These are phyloP conservation scores for Fraxinus greggii DNA, from an alignment of 305 asterid species.

Conservation along the genomic window DNA sequence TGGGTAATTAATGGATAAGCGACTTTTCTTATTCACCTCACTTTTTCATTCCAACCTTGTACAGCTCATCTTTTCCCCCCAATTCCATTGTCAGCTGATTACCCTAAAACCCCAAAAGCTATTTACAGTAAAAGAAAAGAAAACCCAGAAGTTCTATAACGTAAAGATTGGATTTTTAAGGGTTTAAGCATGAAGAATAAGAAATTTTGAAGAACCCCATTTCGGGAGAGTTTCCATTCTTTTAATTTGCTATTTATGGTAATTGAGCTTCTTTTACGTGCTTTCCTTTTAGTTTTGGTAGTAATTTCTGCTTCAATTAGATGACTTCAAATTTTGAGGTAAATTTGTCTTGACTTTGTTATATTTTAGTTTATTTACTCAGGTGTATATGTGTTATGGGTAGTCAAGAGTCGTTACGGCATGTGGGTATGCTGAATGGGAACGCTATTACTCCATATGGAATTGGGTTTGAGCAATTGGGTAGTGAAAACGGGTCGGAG, in stretches of 20 bases:
- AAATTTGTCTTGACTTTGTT: not conserved
- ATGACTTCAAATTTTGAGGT: not conserved
- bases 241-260: not conserved
- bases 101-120: slow-evolving; percentile 32
- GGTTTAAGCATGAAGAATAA: slow-evolving; percentile 13
- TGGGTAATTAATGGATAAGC: slow-evolving; percentile 26
- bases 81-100: slow-evolving; percentile 1
- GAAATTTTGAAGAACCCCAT: slow-evolving; percentile 5
- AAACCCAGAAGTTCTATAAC: slow-evolving; percentile 10
- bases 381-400: slow-evolving; percentile 51
- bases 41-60: slow-evolving; percentile 38
- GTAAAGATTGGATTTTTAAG: not conserved
- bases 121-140: not conserved
- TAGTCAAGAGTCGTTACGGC: slow-evolving; percentile 36
- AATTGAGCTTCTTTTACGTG: not conserved
- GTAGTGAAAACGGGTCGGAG: slow-evolving; percentile 27
- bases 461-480: slow-evolving; percentile 20
- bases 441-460: slow-evolving; percentile 10
- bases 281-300: not conserved
- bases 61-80: slow-evolving; percentile 22
- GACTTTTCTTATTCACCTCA: slow-evolving; percentile 24
- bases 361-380: slow-evolving; percentile 14
- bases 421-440: slow-evolving; percentile 24
- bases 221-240: slow-evolving; percentile 25
- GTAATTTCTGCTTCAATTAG: not conserved